phyloP scores from a whole-genome alignment of 2,329 filamentous ascomycete species.

The Stagonosporopsis cucurbitacearum region DNA sequence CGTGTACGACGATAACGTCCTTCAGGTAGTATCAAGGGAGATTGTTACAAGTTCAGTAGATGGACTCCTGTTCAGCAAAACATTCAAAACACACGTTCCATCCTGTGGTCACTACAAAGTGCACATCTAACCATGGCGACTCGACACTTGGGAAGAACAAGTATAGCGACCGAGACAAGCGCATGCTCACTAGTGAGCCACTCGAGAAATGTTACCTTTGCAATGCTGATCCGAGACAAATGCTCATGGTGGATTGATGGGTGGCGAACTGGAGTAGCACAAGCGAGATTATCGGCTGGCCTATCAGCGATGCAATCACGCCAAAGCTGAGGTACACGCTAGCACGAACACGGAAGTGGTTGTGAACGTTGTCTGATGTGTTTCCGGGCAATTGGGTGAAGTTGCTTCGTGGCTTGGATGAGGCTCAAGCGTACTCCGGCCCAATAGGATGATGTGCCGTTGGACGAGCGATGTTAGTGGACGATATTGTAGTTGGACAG shows the following conservation, averaged over 20 bases:
- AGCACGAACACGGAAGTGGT: neutral
- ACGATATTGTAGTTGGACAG: neutral
- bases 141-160: neutral
- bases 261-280: slow-evolving; percentile 7
- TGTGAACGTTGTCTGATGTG: slow-evolving; percentile 9
- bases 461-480: neutral
- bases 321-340: neutral
- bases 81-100: slow-evolving; percentile 13
- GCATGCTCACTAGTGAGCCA: neutral
- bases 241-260: slow-evolving; percentile 3
- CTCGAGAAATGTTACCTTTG: slow-evolving; percentile 6
- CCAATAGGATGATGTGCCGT: slow-evolving; percentile 3
- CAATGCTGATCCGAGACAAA: slow-evolving; percentile 8
- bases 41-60: neutral
- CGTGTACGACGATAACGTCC: neutral
- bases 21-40: slow-evolving; percentile 12
- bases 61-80: slow-evolving; percentile 1
- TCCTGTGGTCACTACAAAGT: slow-evolving; percentile 6
- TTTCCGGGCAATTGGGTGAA: slow-evolving; percentile 5
- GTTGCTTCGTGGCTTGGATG: neutral
- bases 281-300: slow-evolving; percentile 13
- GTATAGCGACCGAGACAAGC: slow-evolving; percentile 6
- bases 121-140: neutral
- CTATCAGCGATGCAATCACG: neutral
- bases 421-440: slow-evolving; percentile 11